A percentile compares a stretch with the other conserved stretches of the same genome.
Evolutionary conservation across 2,329 filamentous ascomycete genomes (phyloP).

Genomic region (Fusarium heterosporum): DNA sequence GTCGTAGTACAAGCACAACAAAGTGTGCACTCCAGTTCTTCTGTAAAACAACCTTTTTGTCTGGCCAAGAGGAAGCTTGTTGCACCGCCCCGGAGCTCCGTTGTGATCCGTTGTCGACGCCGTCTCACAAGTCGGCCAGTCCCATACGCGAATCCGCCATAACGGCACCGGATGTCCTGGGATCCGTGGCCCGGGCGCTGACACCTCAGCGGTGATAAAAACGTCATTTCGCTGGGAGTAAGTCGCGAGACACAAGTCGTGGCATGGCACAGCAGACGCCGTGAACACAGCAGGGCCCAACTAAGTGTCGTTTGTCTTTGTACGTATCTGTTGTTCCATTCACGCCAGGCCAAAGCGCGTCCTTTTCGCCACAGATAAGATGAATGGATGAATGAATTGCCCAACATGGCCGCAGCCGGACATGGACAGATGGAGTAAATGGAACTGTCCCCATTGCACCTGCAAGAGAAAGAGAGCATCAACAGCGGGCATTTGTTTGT

Average conservation of each 20-base stretch:
- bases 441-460: neutral
- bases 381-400: constrained; percentile 9
- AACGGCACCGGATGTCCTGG: constrained; percentile 32
- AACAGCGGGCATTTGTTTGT: neutral
- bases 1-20: neutral
- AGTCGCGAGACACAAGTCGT: constrained; percentile 26
- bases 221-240: constrained; percentile 39
- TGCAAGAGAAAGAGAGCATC: constrained; percentile 7
- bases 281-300: constrained; percentile 1
- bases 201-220: constrained; percentile 18
- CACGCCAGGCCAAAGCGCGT: constrained; percentile 13
- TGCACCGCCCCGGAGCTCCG: constrained; percentile 17
- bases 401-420: constrained; percentile 16
- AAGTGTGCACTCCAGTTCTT: neutral
- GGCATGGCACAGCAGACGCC: constrained; percentile 23
- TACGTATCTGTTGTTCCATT: neutral
- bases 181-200: constrained; percentile 30
- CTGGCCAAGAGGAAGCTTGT: constrained; percentile 4
- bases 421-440: constrained; percentile 21
- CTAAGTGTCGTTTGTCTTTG: neutral
- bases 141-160: constrained; percentile 25
- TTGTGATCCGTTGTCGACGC: neutral
- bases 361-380: constrained; percentile 29
- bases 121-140: constrained; percentile 27
- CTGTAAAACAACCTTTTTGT: constrained; percentile 9